These are phyloP conservation scores for Neoboletus magnificus DNA, from an alignment of 768 basidiomycete genomes.

Conservation along the genomic window DNA sequence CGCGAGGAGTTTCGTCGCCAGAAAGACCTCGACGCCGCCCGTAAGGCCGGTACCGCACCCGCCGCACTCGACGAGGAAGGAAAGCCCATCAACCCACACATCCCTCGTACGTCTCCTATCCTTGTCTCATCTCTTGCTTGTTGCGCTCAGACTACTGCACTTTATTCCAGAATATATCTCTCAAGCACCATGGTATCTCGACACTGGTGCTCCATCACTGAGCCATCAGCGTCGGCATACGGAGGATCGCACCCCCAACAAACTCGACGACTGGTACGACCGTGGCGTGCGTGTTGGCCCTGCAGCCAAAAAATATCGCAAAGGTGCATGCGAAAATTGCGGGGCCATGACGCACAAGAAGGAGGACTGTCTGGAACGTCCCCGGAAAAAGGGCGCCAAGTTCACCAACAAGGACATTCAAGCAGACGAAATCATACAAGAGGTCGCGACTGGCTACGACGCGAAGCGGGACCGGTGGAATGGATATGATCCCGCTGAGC, in stretches of 20 bases:
- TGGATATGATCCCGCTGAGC: conserved; percentile 89
- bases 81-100: conserved; percentile 95
- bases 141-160: neutral
- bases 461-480: conserved; percentile 99
- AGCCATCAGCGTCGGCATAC: conserved; percentile 85
- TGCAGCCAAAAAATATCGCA: conserved; percentile 94
- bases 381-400: conserved; percentile 93
- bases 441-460: conserved; percentile 74
- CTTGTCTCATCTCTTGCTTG: neutral
- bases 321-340: conserved; percentile 99
- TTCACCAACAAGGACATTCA: conserved; percentile 88
- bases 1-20: conserved; percentile 93
- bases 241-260: conserved; percentile 55
- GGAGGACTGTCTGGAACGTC: conserved; percentile 92
- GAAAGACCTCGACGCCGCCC: conserved; percentile 96
- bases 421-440: conserved; percentile 87
- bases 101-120: conserved; percentile 72
- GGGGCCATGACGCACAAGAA: conserved; percentile 93
- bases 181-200: conserved; percentile 98
- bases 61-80: conserved; percentile 96
- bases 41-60: conserved; percentile 97
- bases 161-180: conserved; percentile 83
- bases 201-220: conserved; percentile 89
- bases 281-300: conserved; percentile 81
- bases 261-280: conserved; percentile 90